Base-by-base conservation (phyloP, 164 flowering plant genomes). In the Dillenia suffruticosa region DNA sequence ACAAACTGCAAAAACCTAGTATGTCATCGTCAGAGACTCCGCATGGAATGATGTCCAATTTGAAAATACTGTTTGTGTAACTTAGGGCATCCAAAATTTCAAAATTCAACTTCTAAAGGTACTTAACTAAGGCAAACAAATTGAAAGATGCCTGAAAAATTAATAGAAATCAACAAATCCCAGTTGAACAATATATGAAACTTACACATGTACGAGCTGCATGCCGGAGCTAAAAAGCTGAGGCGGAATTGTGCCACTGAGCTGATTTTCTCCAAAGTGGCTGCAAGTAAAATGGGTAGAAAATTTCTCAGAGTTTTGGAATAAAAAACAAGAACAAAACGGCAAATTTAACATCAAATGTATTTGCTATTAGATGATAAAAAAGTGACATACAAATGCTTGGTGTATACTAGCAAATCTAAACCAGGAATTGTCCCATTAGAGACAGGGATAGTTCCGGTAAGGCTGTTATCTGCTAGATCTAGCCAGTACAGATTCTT, bases 171-270 rank as follows among this genome's bases (percentile, higher is more conserved):
- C 51, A 59, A 48, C 60, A 57, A 48, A 12, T 57, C 10, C 16
- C 44, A 53, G 12, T 17, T 22, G 44, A 51, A n/a, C 9, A 54
- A 49, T 44, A 3, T 8, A 44, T 24, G 51, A 22, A 63, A 62
- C 80, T 76, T 73, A 79, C 82, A 70, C 22, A 62, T 79, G 83
- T 56, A 74, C 56, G 15, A 79, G 56, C 2, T 12, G 24, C 83
- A 79, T 71, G 56, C 63, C 56, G 46, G 78, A 56, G 51, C 60
- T 72, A 54, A 79, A 76, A 32, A 79, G 69, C 46, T 63, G 49
- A 57, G 56, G 49, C 4, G 78, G 78, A 49, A 76, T 65, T 32
- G 47, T 10, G 9, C 83, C 78, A 40, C 75, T 67, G 19, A 79
- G 70, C 69, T 62, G 70, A 72, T 79, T 79, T 45, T 57, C 57